Evolutionary conservation across 1,284 basidiomycete species (phyloP).

Genomic region (Mrakiaceae sp.): DNA sequence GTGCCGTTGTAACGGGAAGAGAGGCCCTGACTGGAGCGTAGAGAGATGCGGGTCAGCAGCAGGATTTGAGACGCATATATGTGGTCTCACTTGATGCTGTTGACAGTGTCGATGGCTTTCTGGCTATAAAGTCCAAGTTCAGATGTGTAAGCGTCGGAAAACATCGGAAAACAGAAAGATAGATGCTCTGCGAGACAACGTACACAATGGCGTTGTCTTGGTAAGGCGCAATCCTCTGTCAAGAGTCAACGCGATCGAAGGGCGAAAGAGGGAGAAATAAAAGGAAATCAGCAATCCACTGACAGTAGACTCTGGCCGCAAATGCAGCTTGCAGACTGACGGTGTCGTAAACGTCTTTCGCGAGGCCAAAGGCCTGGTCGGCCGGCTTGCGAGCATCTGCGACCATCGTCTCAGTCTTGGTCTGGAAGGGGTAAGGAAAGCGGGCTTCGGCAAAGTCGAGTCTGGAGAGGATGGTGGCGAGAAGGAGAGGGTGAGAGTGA

Average conservation of each 20-base stretch:
- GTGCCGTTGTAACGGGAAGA: conserved; percentile 7
- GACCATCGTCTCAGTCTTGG: conserved; percentile 12
- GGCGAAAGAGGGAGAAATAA: background rate
- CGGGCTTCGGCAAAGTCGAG: conserved; percentile 13
- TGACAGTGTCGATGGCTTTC: conserved; percentile 15
- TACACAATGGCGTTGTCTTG: conserved; percentile 16
- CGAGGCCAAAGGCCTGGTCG: conserved; percentile 6
- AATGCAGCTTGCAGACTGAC: background rate
- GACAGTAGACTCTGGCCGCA: background rate
- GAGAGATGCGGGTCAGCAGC: background rate
- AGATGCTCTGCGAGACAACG: background rate
- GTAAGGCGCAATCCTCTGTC: conserved; percentile 7
- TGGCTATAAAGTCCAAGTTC: background rate
- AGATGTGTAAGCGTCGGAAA: background rate
- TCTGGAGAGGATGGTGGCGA: background rate
- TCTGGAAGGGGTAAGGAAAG: conserved; percentile 17
- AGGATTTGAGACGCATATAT: background rate
- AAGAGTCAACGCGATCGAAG: background rate
- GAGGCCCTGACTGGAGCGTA: conserved; percentile 7
- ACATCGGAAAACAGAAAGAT: background rate
- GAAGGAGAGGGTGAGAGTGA: background rate
- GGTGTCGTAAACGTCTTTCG: conserved; percentile 13
- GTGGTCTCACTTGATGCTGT: conserved; percentile 6
- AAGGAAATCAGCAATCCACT: background rate
- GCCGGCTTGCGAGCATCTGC: conserved; percentile 10